Evolutionary conservation across 805 yeast genomes (phyloP), one percentile per base, ranked within the genome.

Genomic region (Citeromyces nyonsensis): DNA sequence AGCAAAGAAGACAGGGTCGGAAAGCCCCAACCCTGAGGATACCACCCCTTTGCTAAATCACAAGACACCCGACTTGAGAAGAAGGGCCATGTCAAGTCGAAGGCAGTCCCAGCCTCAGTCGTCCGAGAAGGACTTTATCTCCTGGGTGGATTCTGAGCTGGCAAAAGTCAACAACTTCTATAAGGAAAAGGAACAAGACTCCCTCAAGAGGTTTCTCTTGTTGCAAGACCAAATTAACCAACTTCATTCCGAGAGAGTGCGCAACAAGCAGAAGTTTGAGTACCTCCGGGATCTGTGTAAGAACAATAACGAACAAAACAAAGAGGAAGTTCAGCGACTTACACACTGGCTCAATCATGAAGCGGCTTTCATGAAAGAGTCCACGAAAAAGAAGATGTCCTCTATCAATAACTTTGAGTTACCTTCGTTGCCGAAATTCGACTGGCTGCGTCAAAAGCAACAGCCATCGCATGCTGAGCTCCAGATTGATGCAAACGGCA

Each of bases 191-290:
- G 93, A 81, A 43, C 57, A 60, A 20, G 77, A 69, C 15, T 71
- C 69, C 1, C 59, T 70, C 29, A 69, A 68, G 35, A 57, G 88
- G 36, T 76, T 66, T 40, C 49, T 72, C 9, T 44, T 75, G 4
- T 45, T 83, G 14, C 80, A 78, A 45, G 80, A 70, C 41, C 94
- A 83, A 49, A 47, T 84, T 29, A 64, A 63, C 35, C 76, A 74
- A 42, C 47, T 79, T 35, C 60, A 69, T 29, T 76, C 74, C 29
- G 81, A 74, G 36, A 61, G 55, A 35, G 33, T 40, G 18, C 35
- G 39, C 29, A 46, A 55, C 8, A 40, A 47, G 31, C 37, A 34
- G 9, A 40, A 36, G 31, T 32, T 39, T 15, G 25, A 29, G 15
- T 33, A 30, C 18, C 30, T 42, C 10, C 36, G 36, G 14, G 18